Evolutionary conservation across 2,329 filamentous ascomycete genomes (phyloP).

Genomic region (Trichoderma lentiforme): DNA sequence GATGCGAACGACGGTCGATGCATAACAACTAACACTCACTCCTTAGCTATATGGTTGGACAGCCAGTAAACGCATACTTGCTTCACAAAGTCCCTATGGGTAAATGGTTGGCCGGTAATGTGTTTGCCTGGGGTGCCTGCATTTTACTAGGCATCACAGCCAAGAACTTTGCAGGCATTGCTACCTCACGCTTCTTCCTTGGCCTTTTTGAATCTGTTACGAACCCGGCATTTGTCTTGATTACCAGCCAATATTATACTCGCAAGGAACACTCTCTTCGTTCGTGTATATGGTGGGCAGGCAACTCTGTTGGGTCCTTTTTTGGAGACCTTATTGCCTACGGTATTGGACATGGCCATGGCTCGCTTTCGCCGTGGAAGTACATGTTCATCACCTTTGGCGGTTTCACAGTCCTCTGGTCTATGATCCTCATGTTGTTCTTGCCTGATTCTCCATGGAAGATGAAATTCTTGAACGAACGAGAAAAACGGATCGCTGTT

Average conservation of each 20-base stretch:
- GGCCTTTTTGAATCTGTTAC: conserved; percentile 21
- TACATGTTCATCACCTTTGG: conserved; percentile 10
- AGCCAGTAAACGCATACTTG: background rate
- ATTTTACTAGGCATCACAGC: background rate
- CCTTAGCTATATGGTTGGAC: background rate
- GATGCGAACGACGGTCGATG: background rate
- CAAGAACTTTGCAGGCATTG: conserved; percentile 18
- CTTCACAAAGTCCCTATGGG: conserved; percentile 18
- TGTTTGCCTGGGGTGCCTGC: conserved; percentile 9
- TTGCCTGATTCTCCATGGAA: background rate
- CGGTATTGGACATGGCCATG: conserved; percentile 8
- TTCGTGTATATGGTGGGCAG: conserved; percentile 21
- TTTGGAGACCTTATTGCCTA: conserved; percentile 19
- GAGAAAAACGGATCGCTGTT: background rate
- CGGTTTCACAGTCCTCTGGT: background rate
- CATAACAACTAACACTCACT: background rate
- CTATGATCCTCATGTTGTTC: background rate
- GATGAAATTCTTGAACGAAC: background rate
- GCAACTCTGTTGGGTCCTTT: conserved; percentile 16
- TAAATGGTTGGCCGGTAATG: conserved; percentile 8
- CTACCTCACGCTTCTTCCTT: conserved; percentile 19
- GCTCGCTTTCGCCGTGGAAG: background rate
- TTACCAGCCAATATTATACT: conserved; percentile 21
- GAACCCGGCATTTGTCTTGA: conserved; percentile 18
- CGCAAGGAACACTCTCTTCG: conserved; percentile 21